These are phyloP conservation scores for Eragrostis nindensis DNA, from an alignment of 176 grass and related monocot species.

Conservation along the genomic window DNA sequence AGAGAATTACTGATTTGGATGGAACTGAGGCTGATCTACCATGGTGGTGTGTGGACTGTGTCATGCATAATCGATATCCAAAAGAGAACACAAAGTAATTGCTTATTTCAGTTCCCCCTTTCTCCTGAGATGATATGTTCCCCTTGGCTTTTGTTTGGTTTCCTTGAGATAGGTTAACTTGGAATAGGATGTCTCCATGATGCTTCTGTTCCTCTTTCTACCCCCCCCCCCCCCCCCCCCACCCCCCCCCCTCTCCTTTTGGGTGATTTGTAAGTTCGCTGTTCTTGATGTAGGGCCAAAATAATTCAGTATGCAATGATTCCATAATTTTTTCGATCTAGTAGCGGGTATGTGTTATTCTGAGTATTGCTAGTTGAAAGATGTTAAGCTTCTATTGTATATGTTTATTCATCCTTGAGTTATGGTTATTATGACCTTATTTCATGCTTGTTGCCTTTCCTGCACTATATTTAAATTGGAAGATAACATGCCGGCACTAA, in stretches of 20 bases:
- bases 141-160: constrained; percentile 1
- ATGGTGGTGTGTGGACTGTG: constrained; percentile 92
- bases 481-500: not conserved
- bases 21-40: constrained; percentile 93
- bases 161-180: constrained; percentile 12
- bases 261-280: not conserved
- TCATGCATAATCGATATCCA: constrained; percentile 63
- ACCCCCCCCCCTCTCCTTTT: too few species aligned
- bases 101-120: constrained; percentile 6
- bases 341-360: not conserved
- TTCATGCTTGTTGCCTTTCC: not conserved
- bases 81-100: constrained; percentile 98
- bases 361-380: constrained; percentile 1
- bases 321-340: constrained; percentile 3
- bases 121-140: constrained; percentile 24
- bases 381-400: constrained; percentile 12
- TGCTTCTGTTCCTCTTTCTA: not conserved
- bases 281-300: not conserved
- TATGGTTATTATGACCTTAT: constrained; percentile 18
- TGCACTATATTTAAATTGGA: constrained; percentile 7
- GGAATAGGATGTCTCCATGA: not conserved
- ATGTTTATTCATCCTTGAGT: constrained; percentile 14
- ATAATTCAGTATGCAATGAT: constrained; percentile 5
- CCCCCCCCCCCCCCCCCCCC: too few species aligned
- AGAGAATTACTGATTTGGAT: constrained; percentile 89